Conservation (phyloP, 2,329 filamentous ascomycete species). For the Hymenoscyphus infarciens region DNA sequence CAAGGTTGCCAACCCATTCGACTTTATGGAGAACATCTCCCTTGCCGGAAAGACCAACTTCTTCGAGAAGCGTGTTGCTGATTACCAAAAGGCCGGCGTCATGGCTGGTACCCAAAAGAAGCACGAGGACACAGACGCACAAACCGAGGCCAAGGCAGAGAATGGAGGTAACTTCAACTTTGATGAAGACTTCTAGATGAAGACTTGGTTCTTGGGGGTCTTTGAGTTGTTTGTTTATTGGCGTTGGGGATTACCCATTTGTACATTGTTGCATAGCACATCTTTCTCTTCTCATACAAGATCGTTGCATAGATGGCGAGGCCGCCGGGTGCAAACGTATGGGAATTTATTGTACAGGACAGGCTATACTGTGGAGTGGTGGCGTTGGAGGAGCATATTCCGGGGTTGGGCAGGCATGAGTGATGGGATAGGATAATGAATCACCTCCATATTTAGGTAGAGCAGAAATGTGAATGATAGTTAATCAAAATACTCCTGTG, state of each 20-base stretch:
- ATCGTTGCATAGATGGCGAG: conserved; percentile 33
- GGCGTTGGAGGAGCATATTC: conserved; percentile 10
- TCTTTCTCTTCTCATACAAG: conserved; percentile 17
- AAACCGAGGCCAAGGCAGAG: conserved; percentile 50
- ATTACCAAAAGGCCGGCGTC: conserved; percentile 99
- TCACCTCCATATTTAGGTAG: conserved; percentile 5
- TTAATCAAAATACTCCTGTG: conserved; percentile 1
- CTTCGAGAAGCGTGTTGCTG: conserved; percentile 99
- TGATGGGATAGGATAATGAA: conserved; percentile 7
- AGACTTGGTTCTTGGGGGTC: conserved; percentile 5
- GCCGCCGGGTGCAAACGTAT: conserved; percentile 28
- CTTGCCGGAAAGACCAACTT: conserved; percentile 99
- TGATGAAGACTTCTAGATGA: conserved; percentile 88
- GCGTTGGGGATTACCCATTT: conserved; percentile 20
- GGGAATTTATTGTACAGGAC: conserved; percentile 19
- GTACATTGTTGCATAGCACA: conserved; percentile 25
- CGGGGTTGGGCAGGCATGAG: conserved; percentile 9
- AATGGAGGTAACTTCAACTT: conserved; percentile 82
- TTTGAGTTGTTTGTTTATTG: conserved; percentile 17
- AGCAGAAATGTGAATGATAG: conserved; percentile 21
- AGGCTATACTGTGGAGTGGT: conserved; percentile 20
- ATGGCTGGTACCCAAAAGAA: conserved; percentile 89
- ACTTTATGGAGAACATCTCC: conserved; percentile 99
- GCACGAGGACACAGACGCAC: conserved; percentile 44
- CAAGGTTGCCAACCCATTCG: conserved; percentile 91